phyloP scores from a whole-genome alignment of 2,329 filamentous ascomycete species.

The Aspergillus hortae region DNA sequence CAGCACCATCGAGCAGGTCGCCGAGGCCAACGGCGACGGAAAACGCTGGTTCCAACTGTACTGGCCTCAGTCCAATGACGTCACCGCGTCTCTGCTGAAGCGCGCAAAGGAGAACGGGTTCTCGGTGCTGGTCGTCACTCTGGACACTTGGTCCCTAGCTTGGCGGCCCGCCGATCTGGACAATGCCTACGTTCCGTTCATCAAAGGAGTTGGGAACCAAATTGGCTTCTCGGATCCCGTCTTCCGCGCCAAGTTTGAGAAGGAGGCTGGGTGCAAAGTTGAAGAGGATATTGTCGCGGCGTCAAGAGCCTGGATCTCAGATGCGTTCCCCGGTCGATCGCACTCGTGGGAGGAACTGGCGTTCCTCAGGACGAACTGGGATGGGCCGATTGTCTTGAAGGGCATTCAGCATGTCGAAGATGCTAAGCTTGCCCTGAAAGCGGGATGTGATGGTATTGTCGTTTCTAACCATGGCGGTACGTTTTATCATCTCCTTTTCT shows the following conservation, averaged over 20 bases:
- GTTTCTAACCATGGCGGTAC: conserved; percentile 52
- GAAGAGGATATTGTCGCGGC: conserved; percentile 52
- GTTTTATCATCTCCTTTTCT: conserved; percentile 3
- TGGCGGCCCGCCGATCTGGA: conserved; percentile 68
- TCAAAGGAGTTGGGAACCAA: conserved; percentile 56
- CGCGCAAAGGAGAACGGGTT: conserved; percentile 62
- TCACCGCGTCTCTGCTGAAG: conserved; percentile 61
- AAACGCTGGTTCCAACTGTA: conserved; percentile 72
- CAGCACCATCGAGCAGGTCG: conserved; percentile 64
- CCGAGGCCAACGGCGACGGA: conserved; percentile 54
- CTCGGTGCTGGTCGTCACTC: conserved; percentile 65
- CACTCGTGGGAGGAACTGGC: conserved; percentile 61
- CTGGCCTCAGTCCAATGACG: conserved; percentile 64
- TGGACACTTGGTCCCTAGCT: conserved; percentile 66
- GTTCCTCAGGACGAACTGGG: conserved; percentile 58
- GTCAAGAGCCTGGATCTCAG: conserved; percentile 50
- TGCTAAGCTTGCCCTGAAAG: conserved; percentile 42
- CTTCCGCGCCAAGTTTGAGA: conserved; percentile 57
- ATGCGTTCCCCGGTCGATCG: conserved; percentile 51
- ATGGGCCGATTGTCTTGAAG: conserved; percentile 62
- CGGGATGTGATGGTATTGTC: conserved; percentile 49
- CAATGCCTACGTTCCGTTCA: conserved; percentile 52
- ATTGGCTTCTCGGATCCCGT: conserved; percentile 66
- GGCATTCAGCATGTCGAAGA: conserved; percentile 54
- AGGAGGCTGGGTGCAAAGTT: conserved; percentile 41